Conservation (phyloP, 2,329 filamentous ascomycete genomes). For the Fusarium sp. region DNA sequence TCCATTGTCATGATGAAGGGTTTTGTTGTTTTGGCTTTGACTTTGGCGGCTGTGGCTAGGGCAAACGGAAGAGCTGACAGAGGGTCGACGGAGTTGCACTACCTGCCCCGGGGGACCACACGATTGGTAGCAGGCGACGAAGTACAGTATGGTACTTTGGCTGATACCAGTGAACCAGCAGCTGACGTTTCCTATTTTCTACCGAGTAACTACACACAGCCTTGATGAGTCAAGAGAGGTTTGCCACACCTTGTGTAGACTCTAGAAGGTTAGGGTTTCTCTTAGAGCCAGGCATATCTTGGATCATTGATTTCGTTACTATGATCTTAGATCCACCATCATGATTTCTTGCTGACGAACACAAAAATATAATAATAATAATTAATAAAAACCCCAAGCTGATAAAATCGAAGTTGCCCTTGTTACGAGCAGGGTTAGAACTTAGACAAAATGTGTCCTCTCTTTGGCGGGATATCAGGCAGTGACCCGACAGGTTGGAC, state of each 20-base stretch:
- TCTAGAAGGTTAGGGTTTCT: background rate
- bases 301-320: conserved; percentile 6
- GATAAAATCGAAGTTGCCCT: conserved; percentile 28
- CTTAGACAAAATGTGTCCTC: conserved; percentile 24
- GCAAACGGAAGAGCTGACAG: conserved; percentile 20
- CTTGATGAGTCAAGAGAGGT: conserved; percentile 4
- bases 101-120: conserved; percentile 24
- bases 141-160: conserved; percentile 16
- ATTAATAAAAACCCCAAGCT: background rate
- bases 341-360: conserved; percentile 4
- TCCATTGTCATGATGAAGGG: conserved; percentile 14
- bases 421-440: too few relatives aligned
- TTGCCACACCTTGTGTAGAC: conserved; percentile 35
- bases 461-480: conserved; percentile 43
- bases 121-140: conserved; percentile 4
- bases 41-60: conserved; percentile 37
- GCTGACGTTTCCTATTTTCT: conserved; percentile 27
- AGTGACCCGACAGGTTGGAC: conserved; percentile 51
- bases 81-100: conserved; percentile 28
- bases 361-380: conserved; percentile 11
- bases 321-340: conserved; percentile 28
- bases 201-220: background rate
- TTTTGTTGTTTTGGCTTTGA: conserved; percentile 32
- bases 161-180: conserved; percentile 3
- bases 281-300: conserved; percentile 1